Percentiles rank a stretch among this genome's conserved stretches.
These are phyloP conservation scores for Potentilla sterilis DNA, from an alignment of 306 rosid species.

Conservation along the genomic window DNA sequence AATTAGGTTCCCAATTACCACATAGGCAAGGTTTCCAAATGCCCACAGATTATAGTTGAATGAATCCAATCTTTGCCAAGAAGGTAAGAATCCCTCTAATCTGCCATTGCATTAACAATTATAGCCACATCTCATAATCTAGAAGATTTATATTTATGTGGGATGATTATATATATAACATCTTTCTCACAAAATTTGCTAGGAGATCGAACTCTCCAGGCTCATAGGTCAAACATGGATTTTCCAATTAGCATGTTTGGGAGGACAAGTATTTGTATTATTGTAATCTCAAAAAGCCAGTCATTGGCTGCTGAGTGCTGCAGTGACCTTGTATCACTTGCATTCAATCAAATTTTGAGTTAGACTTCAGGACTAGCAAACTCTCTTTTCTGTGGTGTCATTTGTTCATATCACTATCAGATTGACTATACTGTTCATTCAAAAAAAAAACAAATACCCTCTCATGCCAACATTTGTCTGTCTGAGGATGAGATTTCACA, in stretches of 20 bases:
- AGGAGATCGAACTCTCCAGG: background rate
- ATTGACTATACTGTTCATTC: no score
- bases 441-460: background rate
- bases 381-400: background rate
- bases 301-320: background rate
- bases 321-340: background rate
- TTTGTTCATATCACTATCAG: background rate
- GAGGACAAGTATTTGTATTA: background rate
- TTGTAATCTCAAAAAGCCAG: background rate
- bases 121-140: background rate
- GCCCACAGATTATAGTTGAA: background rate
- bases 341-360: background rate
- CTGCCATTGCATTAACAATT: background rate
- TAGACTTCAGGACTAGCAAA: background rate
- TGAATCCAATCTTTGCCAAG: background rate
- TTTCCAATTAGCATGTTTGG: background rate
- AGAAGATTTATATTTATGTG: background rate
- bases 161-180: background rate
- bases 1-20: background rate
- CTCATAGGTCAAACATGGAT: background rate
- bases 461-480: background rate
- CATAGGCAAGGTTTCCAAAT: background rate
- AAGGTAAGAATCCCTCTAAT: background rate
- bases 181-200: background rate
- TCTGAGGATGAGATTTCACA: background rate